phyloP scores from a whole-genome alignment of 1,284 basidiomycete species.

The Malassezia obtusa region DNA sequence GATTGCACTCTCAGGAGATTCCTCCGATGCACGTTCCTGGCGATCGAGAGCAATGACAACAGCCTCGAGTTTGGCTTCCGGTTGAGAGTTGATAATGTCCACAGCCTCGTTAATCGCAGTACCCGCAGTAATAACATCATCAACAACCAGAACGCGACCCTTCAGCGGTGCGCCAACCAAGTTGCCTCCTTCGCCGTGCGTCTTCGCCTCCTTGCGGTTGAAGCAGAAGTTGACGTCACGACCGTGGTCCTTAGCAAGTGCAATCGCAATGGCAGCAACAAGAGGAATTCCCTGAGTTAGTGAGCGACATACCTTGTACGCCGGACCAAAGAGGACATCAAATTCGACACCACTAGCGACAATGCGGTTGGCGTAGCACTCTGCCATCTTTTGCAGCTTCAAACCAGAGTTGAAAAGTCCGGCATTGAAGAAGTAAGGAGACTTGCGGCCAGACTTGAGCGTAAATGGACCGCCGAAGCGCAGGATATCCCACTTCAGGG shows the following conservation, averaged over 20 bases:
- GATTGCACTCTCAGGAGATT: conserved; percentile 25
- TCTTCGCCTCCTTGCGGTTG: conserved; percentile 90
- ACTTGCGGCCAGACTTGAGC: conserved; percentile 75
- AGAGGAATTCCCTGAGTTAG: conserved; percentile 66
- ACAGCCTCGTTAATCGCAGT: conserved; percentile 46
- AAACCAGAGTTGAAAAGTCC: conserved; percentile 71
- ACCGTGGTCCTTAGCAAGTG: conserved; percentile 59
- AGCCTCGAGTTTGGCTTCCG: conserved; percentile 57
- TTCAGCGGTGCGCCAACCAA: conserved; percentile 76
- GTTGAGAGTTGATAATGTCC: conserved; percentile 31
- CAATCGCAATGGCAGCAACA: conserved; percentile 73
- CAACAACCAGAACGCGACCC: conserved; percentile 67
- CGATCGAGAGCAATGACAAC: conserved; percentile 84
- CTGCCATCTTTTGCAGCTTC: conserved; percentile 67
- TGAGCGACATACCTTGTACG: conserved; percentile 61
- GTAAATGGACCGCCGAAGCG: conserved; percentile 45
- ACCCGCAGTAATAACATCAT: conserved; percentile 94
- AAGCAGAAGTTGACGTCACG: conserved; percentile 73
- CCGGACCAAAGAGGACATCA: conserved; percentile 88
- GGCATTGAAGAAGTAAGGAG: conserved; percentile 96
- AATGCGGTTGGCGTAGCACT: conserved; percentile 73
- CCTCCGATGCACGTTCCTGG: conserved; percentile 65
- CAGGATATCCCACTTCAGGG: conserved; percentile 36
- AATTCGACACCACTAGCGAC: conserved; percentile 56
- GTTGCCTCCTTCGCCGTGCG: conserved; percentile 90